Evolutionary conservation across 2,329 filamentous ascomycete genomes (phyloP).

Genomic region (Sporothrix schenckii): DNA sequence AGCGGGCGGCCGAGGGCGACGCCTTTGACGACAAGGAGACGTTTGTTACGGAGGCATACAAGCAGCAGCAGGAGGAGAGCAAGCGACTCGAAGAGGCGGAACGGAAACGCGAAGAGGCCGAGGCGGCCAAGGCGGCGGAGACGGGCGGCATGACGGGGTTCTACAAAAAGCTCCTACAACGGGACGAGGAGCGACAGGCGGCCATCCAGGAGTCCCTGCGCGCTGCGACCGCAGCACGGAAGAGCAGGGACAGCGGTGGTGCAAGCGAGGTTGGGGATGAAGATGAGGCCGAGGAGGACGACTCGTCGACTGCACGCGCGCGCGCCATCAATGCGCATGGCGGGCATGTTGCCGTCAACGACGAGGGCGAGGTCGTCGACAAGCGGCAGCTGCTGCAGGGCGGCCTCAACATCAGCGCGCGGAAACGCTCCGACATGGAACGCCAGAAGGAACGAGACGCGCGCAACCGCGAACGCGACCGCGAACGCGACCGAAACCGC

Average conservation of each 20-base stretch:
- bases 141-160: conserved; percentile 70
- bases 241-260: conserved; percentile 40
- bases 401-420: conserved; percentile 71
- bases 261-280: conserved; percentile 43
- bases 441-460: conserved; percentile 25
- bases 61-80: conserved; percentile 77
- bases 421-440: conserved; percentile 57
- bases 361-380: conserved; percentile 81
- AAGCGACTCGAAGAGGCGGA: conserved; percentile 72
- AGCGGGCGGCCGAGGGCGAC: conserved; percentile 78
- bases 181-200: conserved; percentile 69
- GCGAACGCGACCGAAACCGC: neutral
- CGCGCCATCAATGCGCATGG: conserved; percentile 66
- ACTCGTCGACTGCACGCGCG: conserved; percentile 66
- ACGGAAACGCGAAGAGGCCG: conserved; percentile 63
- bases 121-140: conserved; percentile 65
- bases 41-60: conserved; percentile 83
- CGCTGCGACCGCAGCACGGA: conserved; percentile 54
- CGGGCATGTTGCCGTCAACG: conserved; percentile 69
- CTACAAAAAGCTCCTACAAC: conserved; percentile 72
- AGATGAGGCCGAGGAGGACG: conserved; percentile 52
- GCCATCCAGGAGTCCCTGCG: conserved; percentile 68
- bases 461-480: conserved; percentile 9
- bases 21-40: conserved; percentile 81
- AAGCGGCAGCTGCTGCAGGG: conserved; percentile 78